A percentile compares a stretch with the other conserved stretches of the same genome.
Conservation (phyloP, 2,329 filamentous ascomycete species). For the Emmonsiellopsis sp. region DNA sequence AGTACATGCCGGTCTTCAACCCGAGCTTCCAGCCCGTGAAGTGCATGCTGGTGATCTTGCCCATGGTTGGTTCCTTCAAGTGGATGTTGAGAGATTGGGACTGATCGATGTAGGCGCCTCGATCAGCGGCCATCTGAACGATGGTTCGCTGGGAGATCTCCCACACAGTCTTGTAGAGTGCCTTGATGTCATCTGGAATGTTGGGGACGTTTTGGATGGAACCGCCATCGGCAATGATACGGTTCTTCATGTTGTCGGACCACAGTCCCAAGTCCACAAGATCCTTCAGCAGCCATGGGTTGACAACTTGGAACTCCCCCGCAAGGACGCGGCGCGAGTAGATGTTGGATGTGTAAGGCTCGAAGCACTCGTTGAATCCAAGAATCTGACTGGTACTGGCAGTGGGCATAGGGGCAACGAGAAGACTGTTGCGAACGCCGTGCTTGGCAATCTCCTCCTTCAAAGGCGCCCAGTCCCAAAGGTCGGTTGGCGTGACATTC, state of each 20-base stretch:
- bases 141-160: slow-evolving; percentile 95
- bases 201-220: slow-evolving; percentile 96
- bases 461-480: slow-evolving; percentile 91
- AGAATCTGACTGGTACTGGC: slow-evolving; percentile 96
- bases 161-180: slow-evolving; percentile 99
- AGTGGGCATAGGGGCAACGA: slow-evolving; percentile 96
- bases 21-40: slow-evolving; percentile 98
- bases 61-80: slow-evolving; percentile 98
- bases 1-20: slow-evolving; percentile 99
- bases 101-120: slow-evolving; percentile 97
- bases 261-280: slow-evolving; percentile 95
- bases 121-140: slow-evolving; percentile 95
- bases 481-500: slow-evolving; percentile 82
- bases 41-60: slow-evolving; percentile 99
- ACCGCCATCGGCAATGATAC: slow-evolving; percentile 93
- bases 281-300: slow-evolving; percentile 97
- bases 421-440: slow-evolving; percentile 88
- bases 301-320: slow-evolving; percentile 98
- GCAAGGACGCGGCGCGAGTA: slow-evolving; percentile 97
- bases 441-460: slow-evolving; percentile 88
- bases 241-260: slow-evolving; percentile 99
- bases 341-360: slow-evolving; percentile 99
- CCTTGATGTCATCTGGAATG: slow-evolving; percentile 91
- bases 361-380: slow-evolving; percentile 99
- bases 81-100: slow-evolving; percentile 99